Evolutionary conservation across 164 flowering plant genomes (phyloP), one percentile per base, ranked within the genome.

Genomic region (Paratinospora sagittata): DNA sequence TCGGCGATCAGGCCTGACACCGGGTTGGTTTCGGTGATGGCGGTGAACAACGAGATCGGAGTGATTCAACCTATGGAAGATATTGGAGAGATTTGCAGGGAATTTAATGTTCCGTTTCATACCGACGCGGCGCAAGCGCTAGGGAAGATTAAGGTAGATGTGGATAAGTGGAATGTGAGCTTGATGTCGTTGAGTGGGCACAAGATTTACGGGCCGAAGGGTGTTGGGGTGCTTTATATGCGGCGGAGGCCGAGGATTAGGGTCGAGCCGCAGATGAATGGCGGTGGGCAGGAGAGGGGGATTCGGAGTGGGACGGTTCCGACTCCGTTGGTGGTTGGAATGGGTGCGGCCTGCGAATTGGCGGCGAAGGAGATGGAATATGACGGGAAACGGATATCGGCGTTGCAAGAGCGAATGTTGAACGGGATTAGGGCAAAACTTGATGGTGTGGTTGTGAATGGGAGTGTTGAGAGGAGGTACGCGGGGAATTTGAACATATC

Each of bases 211-310:
- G 98, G 98, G 1, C 98, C 98, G 1, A 96, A 96, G 68, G 99
- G 99, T 2, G 82, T 93, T 30, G 99, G 99, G 7, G 98, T 93
- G 33, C 81, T 96, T 78, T 92, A 92, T 70, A 82, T 92, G 77
- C 73, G 97, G 70, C 77, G 97, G 62, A 72, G 98, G 68, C 96
- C 98, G 1, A 75, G 96, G 47, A 84, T 95, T 63, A 78, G 98
- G 69, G 93, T 92, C 2, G 97, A 92, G 86, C 87, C 98, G 0
- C 97, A 91, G 74, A 92, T 92, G 95, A 92, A 82, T 69, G 98
- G 97, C 2, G 99, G 98, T 33, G 98, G 97, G 12, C 99, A 95
- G 76, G 98, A 92, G 85, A 80, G 98, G 21, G 97, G 97, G 66
- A 84, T 91, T 30, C 73, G 99, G 47, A 93, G 98, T 61, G 99